phyloP scores from a whole-genome alignment of 2,329 filamentous ascomycete species.

The Gliomastix tumulicola region DNA sequence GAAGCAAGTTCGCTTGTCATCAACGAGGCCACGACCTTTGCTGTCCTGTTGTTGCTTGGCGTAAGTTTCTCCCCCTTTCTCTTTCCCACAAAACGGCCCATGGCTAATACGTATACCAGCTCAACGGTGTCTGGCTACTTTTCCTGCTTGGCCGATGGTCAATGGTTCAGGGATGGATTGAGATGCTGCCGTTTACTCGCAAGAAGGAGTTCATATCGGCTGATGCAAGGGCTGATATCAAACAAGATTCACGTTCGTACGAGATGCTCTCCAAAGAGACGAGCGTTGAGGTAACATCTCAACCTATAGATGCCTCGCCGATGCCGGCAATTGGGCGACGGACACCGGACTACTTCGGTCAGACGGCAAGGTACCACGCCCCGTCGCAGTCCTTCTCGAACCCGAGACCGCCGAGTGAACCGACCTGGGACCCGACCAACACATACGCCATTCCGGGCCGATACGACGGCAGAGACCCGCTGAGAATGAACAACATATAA shows the following conservation, averaged over 20 bases:
- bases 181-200: slow-evolving; percentile 47
- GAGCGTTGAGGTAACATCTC: slow-evolving; percentile 46
- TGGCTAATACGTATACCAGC: too few species aligned
- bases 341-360: slow-evolving; percentile 50
- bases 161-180: slow-evolving; percentile 80
- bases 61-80: slow-evolving; percentile 40
- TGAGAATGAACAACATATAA: slow-evolving; percentile 46
- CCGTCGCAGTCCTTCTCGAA: slow-evolving; percentile 50
- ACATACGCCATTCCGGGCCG: slow-evolving; percentile 24
- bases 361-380: slow-evolving; percentile 45
- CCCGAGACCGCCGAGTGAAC: slow-evolving; percentile 37
- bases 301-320: slow-evolving; percentile 21
- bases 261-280: slow-evolving; percentile 68
- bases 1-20: slow-evolving; percentile 58
- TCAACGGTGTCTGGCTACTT: slow-evolving; percentile 80
- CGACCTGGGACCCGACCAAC: slow-evolving; percentile 34
- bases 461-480: slow-evolving; percentile 39
- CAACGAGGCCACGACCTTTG: slow-evolving; percentile 68
- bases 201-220: slow-evolving; percentile 81
- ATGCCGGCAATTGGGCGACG: slow-evolving; percentile 24
- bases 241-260: slow-evolving; percentile 63
- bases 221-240: slow-evolving; percentile 61
- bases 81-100: too few species aligned
- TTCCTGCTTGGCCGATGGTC: slow-evolving; percentile 74
- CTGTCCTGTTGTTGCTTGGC: slow-evolving; percentile 75